These are phyloP conservation scores for Pleurozium schreberi DNA, from an alignment of 225 moss, liverwort and hornwort genomes.

Conservation along the genomic window DNA sequence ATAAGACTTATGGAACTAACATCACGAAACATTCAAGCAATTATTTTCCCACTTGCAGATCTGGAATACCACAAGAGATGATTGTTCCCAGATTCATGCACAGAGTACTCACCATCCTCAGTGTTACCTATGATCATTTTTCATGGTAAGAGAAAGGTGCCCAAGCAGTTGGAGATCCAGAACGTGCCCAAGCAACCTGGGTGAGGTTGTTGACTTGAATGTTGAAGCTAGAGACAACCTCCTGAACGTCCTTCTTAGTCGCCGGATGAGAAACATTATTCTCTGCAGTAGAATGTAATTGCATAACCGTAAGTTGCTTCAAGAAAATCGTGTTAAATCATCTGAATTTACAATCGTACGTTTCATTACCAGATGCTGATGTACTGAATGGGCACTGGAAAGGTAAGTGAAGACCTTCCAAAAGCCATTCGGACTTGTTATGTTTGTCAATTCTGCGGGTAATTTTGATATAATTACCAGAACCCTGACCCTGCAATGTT, in stretches of 20 bases:
- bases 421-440: constrained; percentile 48
- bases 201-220: constrained; percentile 77
- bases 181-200: too few species aligned
- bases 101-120: constrained; percentile 38
- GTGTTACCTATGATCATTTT: constrained; percentile 41
- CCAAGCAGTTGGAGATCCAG: too few species aligned
- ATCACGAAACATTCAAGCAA: not conserved
- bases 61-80: not conserved
- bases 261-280: constrained; percentile 2
- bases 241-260: constrained; percentile 59
- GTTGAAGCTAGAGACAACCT: constrained; percentile 56
- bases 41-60: not conserved
- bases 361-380: not conserved
- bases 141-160: constrained; percentile 35
- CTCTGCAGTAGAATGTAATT: constrained; percentile 1
- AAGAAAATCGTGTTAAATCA: not conserved
- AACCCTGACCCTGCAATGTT: constrained; percentile 30
- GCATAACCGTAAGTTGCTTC: not conserved
- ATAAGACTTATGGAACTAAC: not conserved
- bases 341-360: not conserved
- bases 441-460: constrained; percentile 43
- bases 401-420: constrained; percentile 21
- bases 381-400: not conserved
- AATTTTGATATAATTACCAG: constrained; percentile 21
- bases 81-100: not conserved